Conservation (phyloP, 1,284 basidiomycete genomes). For the Pseudozyma hubeiensis region DNA sequence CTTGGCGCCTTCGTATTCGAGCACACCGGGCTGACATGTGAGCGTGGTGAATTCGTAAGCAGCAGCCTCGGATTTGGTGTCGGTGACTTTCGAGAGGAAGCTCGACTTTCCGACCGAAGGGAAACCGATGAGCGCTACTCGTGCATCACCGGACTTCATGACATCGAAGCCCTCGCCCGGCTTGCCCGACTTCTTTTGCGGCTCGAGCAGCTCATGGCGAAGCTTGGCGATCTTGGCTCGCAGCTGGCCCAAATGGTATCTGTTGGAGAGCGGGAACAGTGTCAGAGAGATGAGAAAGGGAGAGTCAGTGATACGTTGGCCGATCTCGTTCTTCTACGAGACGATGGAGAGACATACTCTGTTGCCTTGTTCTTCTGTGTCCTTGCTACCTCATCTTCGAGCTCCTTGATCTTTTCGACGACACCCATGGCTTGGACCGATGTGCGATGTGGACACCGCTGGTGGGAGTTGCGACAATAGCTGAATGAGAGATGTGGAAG, state of each 20-base stretch:
- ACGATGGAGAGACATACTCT: slow-evolving; percentile 31
- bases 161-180: slow-evolving; percentile 66
- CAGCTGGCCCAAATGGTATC: slow-evolving; percentile 64
- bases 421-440: slow-evolving; percentile 54
- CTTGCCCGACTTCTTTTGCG: slow-evolving; percentile 58
- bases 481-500: not conserved
- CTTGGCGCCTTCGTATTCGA: slow-evolving; percentile 71
- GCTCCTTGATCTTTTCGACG: slow-evolving; percentile 82
- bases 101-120: slow-evolving; percentile 91
- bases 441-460: not conserved
- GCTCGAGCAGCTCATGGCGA: slow-evolving; percentile 64
- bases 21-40: slow-evolving; percentile 71
- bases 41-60: slow-evolving; percentile 97
- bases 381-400: slow-evolving; percentile 92
- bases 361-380: slow-evolving; percentile 71
- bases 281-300: not conserved
- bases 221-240: slow-evolving; percentile 65
- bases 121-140: slow-evolving; percentile 83
- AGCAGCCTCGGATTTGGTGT: slow-evolving; percentile 87
- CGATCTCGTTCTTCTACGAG: not conserved
- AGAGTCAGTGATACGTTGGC: too few species aligned
- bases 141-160: slow-evolving; percentile 63
- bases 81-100: slow-evolving; percentile 88
- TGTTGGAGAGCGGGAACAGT: not conserved
- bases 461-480: not conserved